Conservation (phyloP, 176 grass and related monocot genomes). For the Olyra latifolia region DNA sequence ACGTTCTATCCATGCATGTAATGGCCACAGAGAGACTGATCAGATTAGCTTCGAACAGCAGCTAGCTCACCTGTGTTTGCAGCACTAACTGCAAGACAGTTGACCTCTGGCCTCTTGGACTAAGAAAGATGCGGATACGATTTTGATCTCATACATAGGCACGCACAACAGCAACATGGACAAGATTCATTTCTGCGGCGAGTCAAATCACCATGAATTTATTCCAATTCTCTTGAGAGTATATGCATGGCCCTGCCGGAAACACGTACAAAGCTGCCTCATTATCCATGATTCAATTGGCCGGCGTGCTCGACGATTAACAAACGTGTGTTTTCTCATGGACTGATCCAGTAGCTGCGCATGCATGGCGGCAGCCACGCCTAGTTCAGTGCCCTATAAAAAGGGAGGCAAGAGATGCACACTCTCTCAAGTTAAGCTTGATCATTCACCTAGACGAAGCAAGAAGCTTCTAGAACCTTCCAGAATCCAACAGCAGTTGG, state of each 20-base stretch:
- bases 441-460: no score
- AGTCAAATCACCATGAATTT: not conserved
- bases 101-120: not conserved
- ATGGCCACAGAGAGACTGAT: no score
- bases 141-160: no score
- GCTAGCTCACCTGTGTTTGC: no score
- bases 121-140: not conserved
- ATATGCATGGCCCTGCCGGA: not conserved
- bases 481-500: no score
- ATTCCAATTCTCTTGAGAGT: not conserved
- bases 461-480: not conserved
- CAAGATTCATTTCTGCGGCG: not conserved
- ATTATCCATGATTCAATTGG: not conserved
- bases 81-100: no score
- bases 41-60: no score
- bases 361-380: not conserved
- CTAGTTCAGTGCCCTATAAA: not conserved
- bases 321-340: not conserved
- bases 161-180: not conserved
- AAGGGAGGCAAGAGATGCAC: not conserved
- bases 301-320: not conserved
- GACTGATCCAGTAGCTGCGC: no score
- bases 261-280: no score
- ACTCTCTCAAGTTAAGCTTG: no score
- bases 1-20: no score